A percentile compares a stretch with the other conserved stretches of the same genome.
phyloP scores from a whole-genome alignment of 768 basidiomycete genomes.

The Sutorius australiensis region DNA sequence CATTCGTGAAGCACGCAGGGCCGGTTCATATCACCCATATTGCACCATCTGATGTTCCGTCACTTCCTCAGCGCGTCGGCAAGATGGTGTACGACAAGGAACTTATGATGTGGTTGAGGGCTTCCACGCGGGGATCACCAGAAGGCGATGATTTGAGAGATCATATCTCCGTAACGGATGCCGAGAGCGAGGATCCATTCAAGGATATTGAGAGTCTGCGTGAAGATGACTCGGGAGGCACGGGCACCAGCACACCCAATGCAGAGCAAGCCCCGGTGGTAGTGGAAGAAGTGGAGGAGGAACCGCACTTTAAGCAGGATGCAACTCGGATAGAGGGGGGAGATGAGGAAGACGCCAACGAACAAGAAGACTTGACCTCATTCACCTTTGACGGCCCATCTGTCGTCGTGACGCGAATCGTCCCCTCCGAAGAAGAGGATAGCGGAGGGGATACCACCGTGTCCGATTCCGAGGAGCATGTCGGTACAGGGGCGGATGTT shows the following conservation, averaged over 20 bases:
- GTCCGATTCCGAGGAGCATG: conserved; percentile 29
- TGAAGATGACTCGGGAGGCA: conserved; percentile 50
- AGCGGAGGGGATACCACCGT: conserved; percentile 43
- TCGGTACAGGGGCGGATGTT: conserved; percentile 8
- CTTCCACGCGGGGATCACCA: conserved; percentile 35
- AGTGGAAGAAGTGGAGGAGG: conserved; percentile 14
- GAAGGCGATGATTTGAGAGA: conserved; percentile 31
- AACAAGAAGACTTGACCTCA: conserved; percentile 67
- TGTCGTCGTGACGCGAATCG: conserved; percentile 47
- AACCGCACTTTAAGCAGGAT: conserved; percentile 16
- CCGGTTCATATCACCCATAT: conserved; percentile 79
- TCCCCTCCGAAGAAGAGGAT: conserved; percentile 36
- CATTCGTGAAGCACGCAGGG: conserved; percentile 81
- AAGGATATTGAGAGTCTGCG: conserved; percentile 84
- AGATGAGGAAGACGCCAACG: conserved; percentile 44
- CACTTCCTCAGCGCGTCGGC: conserved; percentile 74
- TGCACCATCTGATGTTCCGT: conserved; percentile 71
- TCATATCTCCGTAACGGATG: conserved; percentile 32
- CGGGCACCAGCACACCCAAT: not conserved
- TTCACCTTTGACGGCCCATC: conserved; percentile 69
- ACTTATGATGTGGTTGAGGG: conserved; percentile 84
- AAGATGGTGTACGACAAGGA: conserved; percentile 84
- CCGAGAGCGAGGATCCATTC: conserved; percentile 84
- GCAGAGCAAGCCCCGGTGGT: conserved; percentile 5
- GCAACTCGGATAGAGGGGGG: conserved; percentile 45